Base-by-base conservation (phyloP, 108 stramenopile genomes). In the Nannochloropsis gaditana region DNA sequence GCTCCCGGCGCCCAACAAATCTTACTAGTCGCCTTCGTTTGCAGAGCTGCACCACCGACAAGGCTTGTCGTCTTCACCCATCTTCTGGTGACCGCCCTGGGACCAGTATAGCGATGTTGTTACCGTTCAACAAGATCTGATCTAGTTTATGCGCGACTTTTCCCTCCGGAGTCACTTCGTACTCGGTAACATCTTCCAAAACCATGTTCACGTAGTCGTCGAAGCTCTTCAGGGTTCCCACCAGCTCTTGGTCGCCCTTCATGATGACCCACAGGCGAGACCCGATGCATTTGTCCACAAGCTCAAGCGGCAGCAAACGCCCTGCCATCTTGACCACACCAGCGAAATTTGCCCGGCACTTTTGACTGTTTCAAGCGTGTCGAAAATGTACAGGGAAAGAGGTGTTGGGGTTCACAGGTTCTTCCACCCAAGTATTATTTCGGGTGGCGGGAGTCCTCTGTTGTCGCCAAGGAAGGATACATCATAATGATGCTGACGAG, bases 191-290 rank as follows among this genome's bases (percentile, higher is more conserved):
- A 80, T 92, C 92, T 9, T 92, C 92, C 47, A 92, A 82, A 85
- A 91, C 93, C 92, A 93, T 93, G 85, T 93, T 93, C 11, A 93
- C 93, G 82, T 92, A 93, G 83, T 93, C 92, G 59, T 93, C 93
- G 59, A 93, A 93, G 21, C 93, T 92, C 42, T 90, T 85, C 42
- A 93, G 84, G 2, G 93, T 93, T 10, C 93, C 93, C 21, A 92
- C 92, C 8, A 93, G 82, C 86, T 93, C 93, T 81, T 92, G 89
- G 80, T 90, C 90, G 19, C 88, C 92, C 90, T 93, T 93, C 93
- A 93, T 92, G 83, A 93, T 89, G 43, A 93, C 90, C 93, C 92
- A 92, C 9, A 93, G 83, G 15, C 85, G 81, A 11, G 86, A 83
- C 42, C 93, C 93, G 11, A 93, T 91, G 92, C 93, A 92, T 50